Evolutionary conservation across 768 basidiomycete species (phyloP).

Genomic region (Mycena capillaripes): DNA sequence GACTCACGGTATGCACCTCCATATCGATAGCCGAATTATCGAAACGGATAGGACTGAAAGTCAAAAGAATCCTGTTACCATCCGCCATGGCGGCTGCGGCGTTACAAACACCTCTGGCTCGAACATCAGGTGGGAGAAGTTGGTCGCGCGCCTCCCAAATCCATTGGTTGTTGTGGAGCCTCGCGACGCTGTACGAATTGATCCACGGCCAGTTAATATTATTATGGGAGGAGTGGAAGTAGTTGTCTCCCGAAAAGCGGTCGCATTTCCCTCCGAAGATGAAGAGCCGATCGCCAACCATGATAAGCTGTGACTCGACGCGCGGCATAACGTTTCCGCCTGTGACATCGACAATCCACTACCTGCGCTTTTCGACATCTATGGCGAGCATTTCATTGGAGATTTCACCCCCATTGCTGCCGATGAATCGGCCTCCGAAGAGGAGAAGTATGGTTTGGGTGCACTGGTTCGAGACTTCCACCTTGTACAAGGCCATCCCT

Average conservation of each 20-base stretch:
- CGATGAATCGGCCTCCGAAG: conserved; percentile 19
- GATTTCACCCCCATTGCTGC: conserved; percentile 1
- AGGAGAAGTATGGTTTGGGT: conserved; percentile 9
- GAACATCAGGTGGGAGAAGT: neutral
- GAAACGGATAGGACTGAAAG: neutral
- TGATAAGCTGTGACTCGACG: neutral
- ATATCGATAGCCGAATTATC: too few relatives aligned
- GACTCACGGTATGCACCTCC: neutral
- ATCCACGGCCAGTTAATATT: too few relatives aligned
- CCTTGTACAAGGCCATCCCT: conserved; percentile 22
- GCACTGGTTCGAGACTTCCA: neutral
- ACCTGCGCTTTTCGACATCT: conserved; percentile 6
- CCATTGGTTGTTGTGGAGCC: neutral
- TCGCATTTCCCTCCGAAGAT: conserved; percentile 14
- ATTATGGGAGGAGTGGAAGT: too few relatives aligned
- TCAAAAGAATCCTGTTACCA: conserved; percentile 6
- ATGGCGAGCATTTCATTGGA: conserved; percentile 18
- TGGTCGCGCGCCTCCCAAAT: neutral
- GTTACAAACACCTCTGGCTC: neutral
- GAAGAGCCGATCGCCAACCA: conserved; percentile 16
- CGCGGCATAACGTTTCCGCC: conserved; percentile 11
- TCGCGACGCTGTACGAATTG: neutral
- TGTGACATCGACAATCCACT: conserved; percentile 25
- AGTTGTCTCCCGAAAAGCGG: neutral
- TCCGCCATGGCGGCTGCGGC: neutral